These are phyloP conservation scores for Nephelium lappaceum DNA, from an alignment of 345 rosid genomes.

Conservation along the genomic window DNA sequence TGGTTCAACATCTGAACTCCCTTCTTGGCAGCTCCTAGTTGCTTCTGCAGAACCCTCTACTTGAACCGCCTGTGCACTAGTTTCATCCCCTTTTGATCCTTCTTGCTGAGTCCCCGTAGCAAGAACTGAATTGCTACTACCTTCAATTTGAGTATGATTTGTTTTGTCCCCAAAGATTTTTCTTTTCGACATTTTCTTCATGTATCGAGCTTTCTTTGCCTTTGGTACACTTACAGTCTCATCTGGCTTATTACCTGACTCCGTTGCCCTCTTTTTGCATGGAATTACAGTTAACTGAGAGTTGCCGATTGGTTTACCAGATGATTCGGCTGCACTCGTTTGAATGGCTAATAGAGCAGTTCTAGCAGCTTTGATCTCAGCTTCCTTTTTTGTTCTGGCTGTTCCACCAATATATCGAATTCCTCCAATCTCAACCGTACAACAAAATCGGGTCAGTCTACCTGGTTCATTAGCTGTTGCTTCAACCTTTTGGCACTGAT, in stretches of 20 bases:
- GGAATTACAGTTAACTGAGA: slow-evolving; percentile 78
- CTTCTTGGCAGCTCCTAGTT: slow-evolving; percentile 16
- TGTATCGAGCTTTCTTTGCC: slow-evolving; percentile 60
- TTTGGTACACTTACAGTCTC: slow-evolving; percentile 50
- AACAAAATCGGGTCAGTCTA: slow-evolving; percentile 44
- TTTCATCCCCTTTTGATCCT: slow-evolving; percentile 21
- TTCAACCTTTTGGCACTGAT: slow-evolving; percentile 58
- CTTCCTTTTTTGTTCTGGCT: slow-evolving; percentile 74
- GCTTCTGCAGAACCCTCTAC: slow-evolving; percentile 13
- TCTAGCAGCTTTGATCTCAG: slow-evolving; percentile 94
- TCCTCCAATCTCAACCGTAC: slow-evolving; percentile 86
- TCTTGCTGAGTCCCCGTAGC: neutral
- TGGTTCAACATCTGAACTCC: slow-evolving; percentile 8
- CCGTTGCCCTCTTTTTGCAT: slow-evolving; percentile 57
- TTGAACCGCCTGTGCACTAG: slow-evolving; percentile 21
- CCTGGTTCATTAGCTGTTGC: slow-evolving; percentile 23
- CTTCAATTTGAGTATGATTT: slow-evolving; percentile 21
- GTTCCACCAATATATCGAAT: slow-evolving; percentile 75
- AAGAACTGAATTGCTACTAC: neutral
- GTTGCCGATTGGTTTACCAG: slow-evolving; percentile 25
- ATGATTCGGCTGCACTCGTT: slow-evolving; percentile 41
- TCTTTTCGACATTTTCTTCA: slow-evolving; percentile 47
- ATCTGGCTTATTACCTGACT: slow-evolving; percentile 32
- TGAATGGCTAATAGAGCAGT: slow-evolving; percentile 81
- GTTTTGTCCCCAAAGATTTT: slow-evolving; percentile 22